Evolutionary conservation across 805 yeast species (phyloP).

Genomic region (Candida parachauliodes): DNA sequence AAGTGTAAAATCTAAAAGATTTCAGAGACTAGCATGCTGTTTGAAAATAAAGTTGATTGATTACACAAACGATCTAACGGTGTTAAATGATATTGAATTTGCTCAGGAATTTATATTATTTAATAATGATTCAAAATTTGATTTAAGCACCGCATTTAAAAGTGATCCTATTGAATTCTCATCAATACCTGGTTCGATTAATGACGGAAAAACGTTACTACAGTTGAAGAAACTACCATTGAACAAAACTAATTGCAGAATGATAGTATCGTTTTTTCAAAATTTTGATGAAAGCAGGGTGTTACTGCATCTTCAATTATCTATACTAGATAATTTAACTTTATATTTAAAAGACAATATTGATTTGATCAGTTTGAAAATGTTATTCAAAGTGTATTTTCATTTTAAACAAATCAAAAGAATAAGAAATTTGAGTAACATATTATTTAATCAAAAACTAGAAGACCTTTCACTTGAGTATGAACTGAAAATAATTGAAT

Average conservation of each 20-base stretch:
- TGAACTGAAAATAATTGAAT: slow-evolving; percentile 22
- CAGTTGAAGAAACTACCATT: background rate
- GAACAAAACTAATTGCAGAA: slow-evolving; percentile 1
- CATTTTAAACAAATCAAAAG: slow-evolving; percentile 33
- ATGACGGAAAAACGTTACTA: background rate
- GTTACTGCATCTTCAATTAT: slow-evolving; percentile 5
- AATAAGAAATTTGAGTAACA: slow-evolving; percentile 43
- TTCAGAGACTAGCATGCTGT: slow-evolving; percentile 8
- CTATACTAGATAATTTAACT: slow-evolving; percentile 5
- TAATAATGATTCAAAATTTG: slow-evolving; percentile 7
- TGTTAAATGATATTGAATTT: slow-evolving; percentile 8
- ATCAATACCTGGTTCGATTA: background rate
- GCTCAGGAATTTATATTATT: slow-evolving; percentile 5
- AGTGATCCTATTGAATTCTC: background rate
- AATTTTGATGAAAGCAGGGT: background rate
- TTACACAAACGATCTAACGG: slow-evolving; percentile 7
- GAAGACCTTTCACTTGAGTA: slow-evolving; percentile 24
- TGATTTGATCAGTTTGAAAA: slow-evolving; percentile 5
- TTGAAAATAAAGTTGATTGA: slow-evolving; percentile 14
- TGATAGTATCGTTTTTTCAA: background rate
- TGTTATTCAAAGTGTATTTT: slow-evolving; percentile 5
- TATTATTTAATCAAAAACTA: slow-evolving; percentile 32
- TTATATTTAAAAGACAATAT: slow-evolving; percentile 3
- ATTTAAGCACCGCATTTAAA: background rate
- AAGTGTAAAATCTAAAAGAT: slow-evolving; percentile 10